A percentile compares a stretch with the other conserved stretches of the same genome.
Evolutionary conservation across 2,329 filamentous ascomycete genomes (phyloP).

Genomic region (Oidium heveae): DNA sequence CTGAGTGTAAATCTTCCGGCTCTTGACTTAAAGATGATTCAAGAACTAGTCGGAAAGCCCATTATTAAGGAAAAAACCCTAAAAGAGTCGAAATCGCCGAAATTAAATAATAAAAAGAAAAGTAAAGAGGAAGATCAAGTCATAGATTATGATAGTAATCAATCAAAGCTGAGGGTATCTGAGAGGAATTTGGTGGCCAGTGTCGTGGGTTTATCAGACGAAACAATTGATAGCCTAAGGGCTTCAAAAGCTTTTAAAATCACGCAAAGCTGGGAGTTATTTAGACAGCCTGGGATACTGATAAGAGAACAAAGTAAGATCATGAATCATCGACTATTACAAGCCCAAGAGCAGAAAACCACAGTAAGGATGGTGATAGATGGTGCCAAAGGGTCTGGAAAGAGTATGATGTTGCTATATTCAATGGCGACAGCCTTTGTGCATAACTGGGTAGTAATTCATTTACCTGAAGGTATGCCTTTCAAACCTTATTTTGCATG

Average conservation of each 20-base stretch:
- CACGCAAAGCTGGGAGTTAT: constrained; percentile 69
- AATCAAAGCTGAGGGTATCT: neutral
- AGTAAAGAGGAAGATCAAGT: neutral
- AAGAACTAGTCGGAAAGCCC: constrained; percentile 17
- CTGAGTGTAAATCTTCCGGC: constrained; percentile 44
- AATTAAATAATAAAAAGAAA: constrained; percentile 8
- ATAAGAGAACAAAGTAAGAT: constrained; percentile 56
- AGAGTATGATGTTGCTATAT: constrained; percentile 69
- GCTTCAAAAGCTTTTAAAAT: constrained; percentile 77
- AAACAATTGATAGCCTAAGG: constrained; percentile 54
- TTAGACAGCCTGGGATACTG: constrained; percentile 56
- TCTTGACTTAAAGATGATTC: constrained; percentile 28
- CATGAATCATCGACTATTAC: constrained; percentile 36
- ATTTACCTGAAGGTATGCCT: constrained; percentile 59
- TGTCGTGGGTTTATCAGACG: constrained; percentile 42
- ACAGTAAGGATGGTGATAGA: constrained; percentile 40
- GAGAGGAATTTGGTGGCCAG: constrained; percentile 24
- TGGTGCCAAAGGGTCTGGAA: constrained; percentile 53
- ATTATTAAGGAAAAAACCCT: constrained; percentile 20
- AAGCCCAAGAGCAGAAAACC: constrained; percentile 26
- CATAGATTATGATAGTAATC: neutral
- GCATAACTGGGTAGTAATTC: constrained; percentile 71
- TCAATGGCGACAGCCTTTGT: constrained; percentile 58
- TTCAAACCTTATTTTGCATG: neutral
- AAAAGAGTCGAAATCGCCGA: constrained; percentile 17